Evolutionary conservation across 805 yeast species (phyloP).

Genomic region (Candida coquimbonensis): DNA sequence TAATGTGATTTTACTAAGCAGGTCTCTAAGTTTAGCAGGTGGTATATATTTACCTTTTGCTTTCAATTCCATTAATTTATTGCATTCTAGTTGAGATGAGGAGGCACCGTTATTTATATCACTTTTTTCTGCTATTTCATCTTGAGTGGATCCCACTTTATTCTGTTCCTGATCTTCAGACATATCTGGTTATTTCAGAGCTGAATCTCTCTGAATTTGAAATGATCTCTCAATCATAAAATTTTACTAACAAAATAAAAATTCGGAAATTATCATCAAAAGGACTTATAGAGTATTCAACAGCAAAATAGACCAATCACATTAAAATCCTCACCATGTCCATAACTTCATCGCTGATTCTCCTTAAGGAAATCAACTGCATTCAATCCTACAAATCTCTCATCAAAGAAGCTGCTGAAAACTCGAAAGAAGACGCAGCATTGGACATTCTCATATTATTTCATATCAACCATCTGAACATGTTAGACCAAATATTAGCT

Average conservation of each 20-base stretch:
- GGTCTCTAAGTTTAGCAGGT: slow-evolving; percentile 41
- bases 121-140: too few relatives aligned
- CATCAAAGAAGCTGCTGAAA: slow-evolving; percentile 11
- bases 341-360: slow-evolving; percentile 14
- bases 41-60: slow-evolving; percentile 47
- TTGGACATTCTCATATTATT: slow-evolving; percentile 17
- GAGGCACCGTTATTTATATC: neutral
- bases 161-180: too few relatives aligned
- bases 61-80: slow-evolving; percentile 29
- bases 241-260: too few relatives aligned
- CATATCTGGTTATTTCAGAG: too few relatives aligned
- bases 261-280: neutral
- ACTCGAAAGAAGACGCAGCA: slow-evolving; percentile 9
- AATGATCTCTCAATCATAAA: too few relatives aligned
- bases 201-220: too few relatives aligned
- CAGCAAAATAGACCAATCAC: neutral
- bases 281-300: too few relatives aligned
- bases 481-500: slow-evolving; percentile 17
- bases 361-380: slow-evolving; percentile 12
- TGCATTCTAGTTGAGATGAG: slow-evolving; percentile 27
- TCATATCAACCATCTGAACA: slow-evolving; percentile 14
- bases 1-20: slow-evolving; percentile 30
- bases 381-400: slow-evolving; percentile 17
- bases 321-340: neutral
- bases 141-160: too few relatives aligned